Conservation (phyloP, 495 filamentous ascomycete genomes). For the Penicillium egyptiacum region DNA sequence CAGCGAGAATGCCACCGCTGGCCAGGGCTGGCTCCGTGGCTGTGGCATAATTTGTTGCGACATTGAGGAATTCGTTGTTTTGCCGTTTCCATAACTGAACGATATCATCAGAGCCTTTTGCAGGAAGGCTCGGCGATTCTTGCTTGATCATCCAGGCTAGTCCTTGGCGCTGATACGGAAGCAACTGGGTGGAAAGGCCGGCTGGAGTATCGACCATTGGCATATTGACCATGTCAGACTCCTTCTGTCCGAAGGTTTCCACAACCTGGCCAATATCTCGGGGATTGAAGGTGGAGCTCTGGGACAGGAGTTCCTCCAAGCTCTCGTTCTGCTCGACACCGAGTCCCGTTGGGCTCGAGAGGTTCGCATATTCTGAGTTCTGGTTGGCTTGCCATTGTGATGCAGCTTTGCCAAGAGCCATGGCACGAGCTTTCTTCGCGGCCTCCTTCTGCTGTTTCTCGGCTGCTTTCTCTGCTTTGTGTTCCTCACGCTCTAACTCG, state of each 20-base stretch:
- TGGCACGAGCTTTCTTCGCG: conserved; percentile 45
- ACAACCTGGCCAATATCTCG: conserved; percentile 66
- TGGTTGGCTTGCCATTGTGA: conserved; percentile 32
- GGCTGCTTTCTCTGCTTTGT: conserved; percentile 28
- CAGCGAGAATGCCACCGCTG: conserved; percentile 82
- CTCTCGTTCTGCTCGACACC: conserved; percentile 30
- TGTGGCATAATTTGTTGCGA: conserved; percentile 73
- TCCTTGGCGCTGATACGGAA: conserved; percentile 83
- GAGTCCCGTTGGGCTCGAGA: conserved; percentile 27
- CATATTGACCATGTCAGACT: conserved; percentile 70
- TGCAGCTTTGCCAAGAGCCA: conserved; percentile 41
- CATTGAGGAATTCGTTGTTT: conserved; percentile 60
- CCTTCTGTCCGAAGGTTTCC: conserved; percentile 65
- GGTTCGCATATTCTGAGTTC: conserved; percentile 33
- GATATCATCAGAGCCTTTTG: conserved; percentile 57
- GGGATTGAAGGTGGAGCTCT: conserved; percentile 69
- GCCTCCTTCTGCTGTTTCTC: conserved; percentile 52
- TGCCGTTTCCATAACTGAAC: conserved; percentile 79
- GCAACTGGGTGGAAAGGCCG: conserved; percentile 60
- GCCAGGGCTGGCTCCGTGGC: conserved; percentile 58
- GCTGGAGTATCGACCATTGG: conserved; percentile 69
- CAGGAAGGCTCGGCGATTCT: conserved; percentile 68
- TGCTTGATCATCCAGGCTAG: conserved; percentile 79
- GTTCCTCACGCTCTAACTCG: conserved; percentile 35
- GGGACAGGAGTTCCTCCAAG: conserved; percentile 63